Base-by-base conservation (phyloP, 2,329 filamentous ascomycete genomes). In the Lasiodiplodia sp. region DNA sequence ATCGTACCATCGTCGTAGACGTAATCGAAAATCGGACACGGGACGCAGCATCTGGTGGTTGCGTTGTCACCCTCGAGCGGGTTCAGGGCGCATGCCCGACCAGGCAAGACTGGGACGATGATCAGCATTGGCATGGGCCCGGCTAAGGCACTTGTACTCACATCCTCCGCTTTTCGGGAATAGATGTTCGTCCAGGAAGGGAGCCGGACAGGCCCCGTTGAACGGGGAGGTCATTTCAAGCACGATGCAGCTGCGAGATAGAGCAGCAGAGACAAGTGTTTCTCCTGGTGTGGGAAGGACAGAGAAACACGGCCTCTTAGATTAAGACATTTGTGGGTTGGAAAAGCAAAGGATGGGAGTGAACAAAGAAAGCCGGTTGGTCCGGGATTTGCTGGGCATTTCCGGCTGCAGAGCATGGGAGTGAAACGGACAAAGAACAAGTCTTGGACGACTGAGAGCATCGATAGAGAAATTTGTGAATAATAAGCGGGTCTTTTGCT, bases 21-120 rank as follows among this genome's bases (percentile, higher is more conserved):
- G 91, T 92, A 97, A 69, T 93, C 87, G 23, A 90, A 89, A 75
- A 92, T 85, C 14, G 94, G 94, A 78, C 94, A 97, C 69, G 94
- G 93, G 65, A 97, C 81, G 78, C 94, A 97, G 78, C 94, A 97
- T 52, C 14, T 52, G 10, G 16, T 10, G 18, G 58, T 63, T 25
- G 58, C 58, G 11, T 64, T 64, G 10, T n/a, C n/a, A 11, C 60
- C 60, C n/a, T 72, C 69, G 8, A 75, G 67, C 1, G 73, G 74
- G 51, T 75, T 75, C 6, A 68, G 63, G 6, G 74, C 74, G 52
- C 74, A 75, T 40, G 72, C 73, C 44, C 74, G 72, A 25, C 74
- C 74, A 4, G 25, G 70, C 4, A 53, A 21, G 57, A 70, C 74
- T 75, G 44, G 31, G 3, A 21, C 7, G 5, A 25, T 21, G 5